Evolutionary conservation across 1,139 yeast genomes (phyloP).

Genomic region (Zygoascus hellenicus): DNA sequence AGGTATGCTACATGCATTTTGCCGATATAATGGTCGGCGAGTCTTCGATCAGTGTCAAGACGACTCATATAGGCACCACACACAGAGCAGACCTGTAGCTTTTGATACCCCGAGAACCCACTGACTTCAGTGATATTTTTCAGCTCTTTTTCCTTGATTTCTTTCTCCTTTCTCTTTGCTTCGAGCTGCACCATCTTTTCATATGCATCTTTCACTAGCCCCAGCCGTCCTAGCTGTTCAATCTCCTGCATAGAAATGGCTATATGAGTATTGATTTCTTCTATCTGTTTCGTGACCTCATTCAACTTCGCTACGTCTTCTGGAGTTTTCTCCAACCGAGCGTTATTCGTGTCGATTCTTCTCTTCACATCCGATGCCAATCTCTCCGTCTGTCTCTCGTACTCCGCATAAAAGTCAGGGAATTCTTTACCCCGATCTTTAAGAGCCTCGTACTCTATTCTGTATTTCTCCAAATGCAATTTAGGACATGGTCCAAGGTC

Average conservation of each 20-base stretch:
- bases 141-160: constrained; percentile 44
- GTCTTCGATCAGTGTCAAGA: constrained; percentile 79
- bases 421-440: constrained; percentile 51
- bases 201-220: constrained; percentile 43
- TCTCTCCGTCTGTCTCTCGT: constrained; percentile 46
- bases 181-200: constrained; percentile 30
- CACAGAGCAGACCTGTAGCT: constrained; percentile 81
- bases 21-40: constrained; percentile 90
- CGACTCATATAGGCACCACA: constrained; percentile 91
- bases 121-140: constrained; percentile 61
- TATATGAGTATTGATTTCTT: constrained; percentile 57
- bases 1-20: constrained; percentile 81
- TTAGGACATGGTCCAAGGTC: constrained; percentile 78
- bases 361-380: constrained; percentile 64
- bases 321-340: constrained; percentile 66
- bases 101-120: constrained; percentile 86
- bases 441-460: constrained; percentile 60
- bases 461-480: constrained; percentile 70
- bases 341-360: constrained; percentile 58
- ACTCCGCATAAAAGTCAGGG: constrained; percentile 68
- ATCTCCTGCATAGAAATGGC: constrained; percentile 70
- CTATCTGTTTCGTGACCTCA: constrained; percentile 59
- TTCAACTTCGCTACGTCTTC: constrained; percentile 68
- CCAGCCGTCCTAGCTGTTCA: constrained; percentile 46
- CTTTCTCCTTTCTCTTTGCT: constrained; percentile 31